phyloP scores from a whole-genome alignment of 345 rosid species.

The Passiflora organensis region DNA sequence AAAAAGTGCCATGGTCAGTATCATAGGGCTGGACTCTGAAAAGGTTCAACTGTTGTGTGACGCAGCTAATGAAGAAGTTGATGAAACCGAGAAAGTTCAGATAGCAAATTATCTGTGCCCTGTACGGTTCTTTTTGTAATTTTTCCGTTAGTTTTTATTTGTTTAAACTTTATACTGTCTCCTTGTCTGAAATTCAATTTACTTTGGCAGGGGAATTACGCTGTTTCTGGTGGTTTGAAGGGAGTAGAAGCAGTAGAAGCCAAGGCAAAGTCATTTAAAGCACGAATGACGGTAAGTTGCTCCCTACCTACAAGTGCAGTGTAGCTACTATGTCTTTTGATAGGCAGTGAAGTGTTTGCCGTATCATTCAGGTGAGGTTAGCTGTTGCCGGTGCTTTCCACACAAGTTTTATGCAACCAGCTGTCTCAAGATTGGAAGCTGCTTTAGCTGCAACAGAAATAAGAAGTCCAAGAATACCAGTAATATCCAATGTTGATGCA shows the following conservation, averaged over 20 bases:
- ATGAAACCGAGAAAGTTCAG: constrained; percentile 73
- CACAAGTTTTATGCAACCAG: constrained; percentile 97
- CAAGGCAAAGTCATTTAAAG: constrained; percentile 91
- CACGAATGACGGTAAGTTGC: constrained; percentile 76
- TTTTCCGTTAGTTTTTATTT: background rate
- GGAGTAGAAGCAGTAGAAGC: constrained; percentile 94
- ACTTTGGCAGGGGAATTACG: constrained; percentile 76
- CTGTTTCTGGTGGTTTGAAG: constrained; percentile 90
- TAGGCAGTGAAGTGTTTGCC: constrained; percentile 5
- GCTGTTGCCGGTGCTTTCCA: constrained; percentile 98
- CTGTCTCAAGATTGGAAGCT: constrained; percentile 89
- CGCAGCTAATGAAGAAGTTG: constrained; percentile 91
- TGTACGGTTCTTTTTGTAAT: constrained; percentile 34
- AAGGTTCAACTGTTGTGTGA: constrained; percentile 85
- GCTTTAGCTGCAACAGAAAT: constrained; percentile 75
- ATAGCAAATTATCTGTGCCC: constrained; percentile 87
- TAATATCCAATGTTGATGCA: constrained; percentile 93
- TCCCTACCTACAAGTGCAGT: background rate
- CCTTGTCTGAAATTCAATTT: background rate
- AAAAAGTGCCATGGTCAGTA: constrained; percentile 90
- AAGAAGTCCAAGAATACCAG: constrained; percentile 80
- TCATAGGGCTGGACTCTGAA: constrained; percentile 80
- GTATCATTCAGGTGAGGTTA: constrained; percentile 62
- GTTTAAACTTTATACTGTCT: background rate
- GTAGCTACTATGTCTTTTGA: background rate